phyloP scores from a whole-genome alignment of 176 grass and related monocot species.

The Avena sativa region DNA sequence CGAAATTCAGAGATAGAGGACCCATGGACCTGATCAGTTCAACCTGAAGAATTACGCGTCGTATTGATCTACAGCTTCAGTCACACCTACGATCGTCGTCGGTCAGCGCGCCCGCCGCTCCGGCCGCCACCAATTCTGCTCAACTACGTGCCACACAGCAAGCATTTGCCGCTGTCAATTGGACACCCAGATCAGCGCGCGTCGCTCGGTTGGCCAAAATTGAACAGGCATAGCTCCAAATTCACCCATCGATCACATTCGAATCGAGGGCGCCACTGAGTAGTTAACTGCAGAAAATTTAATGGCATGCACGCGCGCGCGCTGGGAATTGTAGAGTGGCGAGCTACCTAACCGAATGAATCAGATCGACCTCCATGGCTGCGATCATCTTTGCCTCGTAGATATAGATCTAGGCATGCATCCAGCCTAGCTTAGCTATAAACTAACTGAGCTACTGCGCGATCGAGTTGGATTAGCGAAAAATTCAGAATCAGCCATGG shows the following conservation, averaged over 20 bases:
- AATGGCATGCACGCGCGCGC: neutral
- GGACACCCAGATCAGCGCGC: neutral
- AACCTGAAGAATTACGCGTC: neutral
- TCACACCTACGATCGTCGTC: neutral
- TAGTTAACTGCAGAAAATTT: neutral
- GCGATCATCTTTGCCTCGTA: neutral
- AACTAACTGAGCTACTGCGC: neutral
- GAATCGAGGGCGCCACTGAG: neutral
- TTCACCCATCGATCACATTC: neutral
- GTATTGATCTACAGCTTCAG: neutral
- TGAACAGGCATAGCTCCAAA: neutral
- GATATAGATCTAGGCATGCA: neutral
- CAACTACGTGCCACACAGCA: neutral
- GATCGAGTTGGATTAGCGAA: neutral
- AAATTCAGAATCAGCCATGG: neutral
- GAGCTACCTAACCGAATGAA: neutral
- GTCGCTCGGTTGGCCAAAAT: neutral
- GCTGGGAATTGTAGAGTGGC: neutral
- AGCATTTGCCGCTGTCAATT: neutral
- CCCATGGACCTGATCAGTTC: neutral
- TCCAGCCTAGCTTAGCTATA: neutral
- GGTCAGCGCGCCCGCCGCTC: neutral
- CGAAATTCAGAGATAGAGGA: neutral
- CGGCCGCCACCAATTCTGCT: conserved; percentile 27
- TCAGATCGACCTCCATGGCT: neutral